Evolutionary conservation across 2,329 filamentous ascomycete genomes (phyloP).

Genomic region (Teratosphaeria viscida): DNA sequence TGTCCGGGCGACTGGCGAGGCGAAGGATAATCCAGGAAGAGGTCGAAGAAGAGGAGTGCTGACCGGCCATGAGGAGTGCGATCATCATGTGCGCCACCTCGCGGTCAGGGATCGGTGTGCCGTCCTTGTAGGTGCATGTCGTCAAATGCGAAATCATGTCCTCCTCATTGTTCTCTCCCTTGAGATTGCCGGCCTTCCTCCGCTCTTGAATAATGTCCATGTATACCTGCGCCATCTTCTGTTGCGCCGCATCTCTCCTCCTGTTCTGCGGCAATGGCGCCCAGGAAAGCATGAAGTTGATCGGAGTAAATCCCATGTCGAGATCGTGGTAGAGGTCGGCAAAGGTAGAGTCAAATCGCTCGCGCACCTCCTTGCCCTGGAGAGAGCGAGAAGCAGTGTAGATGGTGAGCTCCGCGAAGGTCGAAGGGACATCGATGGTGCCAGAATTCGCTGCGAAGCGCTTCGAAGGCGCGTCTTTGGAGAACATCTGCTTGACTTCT

Average conservation of each 20-base stretch:
- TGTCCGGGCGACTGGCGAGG: slow-evolving; percentile 64
- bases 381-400: slow-evolving; percentile 80
- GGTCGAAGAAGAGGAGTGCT: slow-evolving; percentile 79
- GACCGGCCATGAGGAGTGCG: slow-evolving; percentile 80
- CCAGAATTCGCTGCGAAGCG: slow-evolving; percentile 37
- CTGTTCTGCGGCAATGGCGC: slow-evolving; percentile 81
- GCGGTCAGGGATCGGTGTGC: slow-evolving; percentile 64
- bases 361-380: slow-evolving; percentile 73
- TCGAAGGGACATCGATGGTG: slow-evolving; percentile 59
- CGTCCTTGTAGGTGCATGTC: slow-evolving; percentile 76
- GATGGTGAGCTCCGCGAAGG: slow-evolving; percentile 78
- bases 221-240: slow-evolving; percentile 71
- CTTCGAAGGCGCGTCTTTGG: slow-evolving; percentile 44
- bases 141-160: slow-evolving; percentile 91
- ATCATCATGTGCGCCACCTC: slow-evolving; percentile 93
- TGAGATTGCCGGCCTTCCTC: slow-evolving; percentile 37
- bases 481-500: slow-evolving; percentile 65
- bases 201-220: slow-evolving; percentile 70
- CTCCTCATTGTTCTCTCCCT: slow-evolving; percentile 26
- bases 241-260: slow-evolving; percentile 67
- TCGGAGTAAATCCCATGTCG: slow-evolving; percentile 77
- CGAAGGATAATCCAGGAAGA: slow-evolving; percentile 77
- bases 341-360: slow-evolving; percentile 68
- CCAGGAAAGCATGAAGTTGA: slow-evolving; percentile 89
- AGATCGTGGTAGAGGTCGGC: slow-evolving; percentile 78